Conservation (phyloP, 306 rosid species). For the Acmispon strigosus region DNA sequence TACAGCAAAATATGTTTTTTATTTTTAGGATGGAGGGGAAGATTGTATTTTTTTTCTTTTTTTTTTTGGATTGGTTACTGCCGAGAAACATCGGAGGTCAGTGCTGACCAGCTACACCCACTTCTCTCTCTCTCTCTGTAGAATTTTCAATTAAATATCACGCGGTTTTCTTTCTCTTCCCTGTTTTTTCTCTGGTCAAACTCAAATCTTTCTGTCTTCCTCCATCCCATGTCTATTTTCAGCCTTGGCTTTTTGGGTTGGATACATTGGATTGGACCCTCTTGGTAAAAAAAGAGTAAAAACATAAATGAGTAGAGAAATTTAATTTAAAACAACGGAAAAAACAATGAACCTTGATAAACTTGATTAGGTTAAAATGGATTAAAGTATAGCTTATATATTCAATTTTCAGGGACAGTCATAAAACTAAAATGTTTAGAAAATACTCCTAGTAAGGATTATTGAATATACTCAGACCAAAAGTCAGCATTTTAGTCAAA, state of each 20-base stretch:
- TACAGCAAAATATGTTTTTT: conserved; percentile 18
- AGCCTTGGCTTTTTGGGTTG: background rate
- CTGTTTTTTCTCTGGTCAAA: background rate
- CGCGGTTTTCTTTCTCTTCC: conserved; percentile 30
- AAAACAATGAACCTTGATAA: too few species aligned
- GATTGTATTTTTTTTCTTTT: background rate
- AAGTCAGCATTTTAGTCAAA: too few species aligned
- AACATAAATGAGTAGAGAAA: too few species aligned
- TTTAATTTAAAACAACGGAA: too few species aligned
- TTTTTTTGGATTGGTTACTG: conserved; percentile 30
- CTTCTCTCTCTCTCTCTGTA: background rate
- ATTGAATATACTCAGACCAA: too few species aligned
- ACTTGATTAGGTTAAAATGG: too few species aligned
- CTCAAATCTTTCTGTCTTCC: background rate
- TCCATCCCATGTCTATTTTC: background rate
- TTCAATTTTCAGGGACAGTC: too few species aligned
- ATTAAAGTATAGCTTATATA: too few species aligned
- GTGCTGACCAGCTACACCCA: conserved; percentile 66
- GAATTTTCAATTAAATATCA: conserved; percentile 25
- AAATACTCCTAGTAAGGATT: too few species aligned
- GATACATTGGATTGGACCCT: background rate
- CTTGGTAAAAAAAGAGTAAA: too few species aligned
- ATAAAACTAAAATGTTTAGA: too few species aligned
- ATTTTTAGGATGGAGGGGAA: conserved; percentile 41
- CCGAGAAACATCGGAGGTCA: conserved; percentile 73